Base-by-base conservation (phyloP, 345 rosid species). In the Eucalyptus erythrocorys region DNA sequence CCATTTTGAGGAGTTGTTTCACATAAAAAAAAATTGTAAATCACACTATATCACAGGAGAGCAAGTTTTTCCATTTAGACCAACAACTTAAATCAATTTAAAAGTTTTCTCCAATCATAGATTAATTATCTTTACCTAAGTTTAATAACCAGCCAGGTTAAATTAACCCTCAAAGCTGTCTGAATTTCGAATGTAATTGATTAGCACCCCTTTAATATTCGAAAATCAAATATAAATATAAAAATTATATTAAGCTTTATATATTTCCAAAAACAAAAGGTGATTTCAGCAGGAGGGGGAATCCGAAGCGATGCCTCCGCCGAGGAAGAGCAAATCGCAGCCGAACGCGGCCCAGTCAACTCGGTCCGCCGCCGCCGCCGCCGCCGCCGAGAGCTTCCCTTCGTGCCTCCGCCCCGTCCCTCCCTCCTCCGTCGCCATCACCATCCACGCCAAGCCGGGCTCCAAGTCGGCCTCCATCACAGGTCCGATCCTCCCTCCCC, bases 371-470 rank as follows among this genome's bases (percentile, higher is more conserved):
- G 86, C 3, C 51, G 59, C 0, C 24, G 34, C 6, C 86, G 47
- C 10, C 59, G 14, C 64, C 47, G 11, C 68, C 27, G 89, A 87
- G 8, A 88, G 24, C 19, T 94, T 89, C 91, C 98, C 99, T 42
- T 87, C 97, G 8, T 97, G 97, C 88, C 87, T 97, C 12, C 95
- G 97, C 24, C 88, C 87, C 9, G 79, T 96, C 85, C 86, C 95
- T 80, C 97, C 99, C 85, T 95, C 97, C 43, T 95, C 98, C 53
- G 98, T 97, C 26, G 96, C 97, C 86, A 95, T 97, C 93, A 93
- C 98, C 93, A 94, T 97, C 89, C 98, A 98, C 94, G 98, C 99
- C 86, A 98, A 98, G 92, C 98, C 99, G 55, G 98, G 99, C 91
- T 93, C 98, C 92, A 97, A 98, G 91, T 93, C 95, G 30, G 94